phyloP scores from a whole-genome alignment of 768 basidiomycete species.

The Pisolithus orientalis region DNA sequence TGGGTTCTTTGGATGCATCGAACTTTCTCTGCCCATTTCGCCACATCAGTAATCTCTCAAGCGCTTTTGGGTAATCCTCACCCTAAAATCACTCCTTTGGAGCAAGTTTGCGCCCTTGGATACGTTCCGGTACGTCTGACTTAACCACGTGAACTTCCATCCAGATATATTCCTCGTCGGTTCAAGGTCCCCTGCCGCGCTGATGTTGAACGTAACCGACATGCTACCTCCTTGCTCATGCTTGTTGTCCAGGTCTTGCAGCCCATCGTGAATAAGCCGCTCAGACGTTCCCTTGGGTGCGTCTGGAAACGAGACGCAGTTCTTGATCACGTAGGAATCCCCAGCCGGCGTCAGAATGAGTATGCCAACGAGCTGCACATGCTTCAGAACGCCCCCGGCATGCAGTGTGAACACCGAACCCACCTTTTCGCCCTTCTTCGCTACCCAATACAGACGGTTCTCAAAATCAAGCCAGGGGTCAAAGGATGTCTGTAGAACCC shows the following conservation, averaged over 20 bases:
- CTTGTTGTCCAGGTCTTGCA: constrained; percentile 37
- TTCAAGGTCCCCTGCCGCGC: constrained; percentile 35
- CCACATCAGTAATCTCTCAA: background rate
- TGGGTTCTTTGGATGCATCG: constrained; percentile 33
- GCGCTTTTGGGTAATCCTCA: constrained; percentile 13
- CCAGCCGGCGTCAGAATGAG: constrained; percentile 46
- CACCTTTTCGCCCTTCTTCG: constrained; percentile 27
- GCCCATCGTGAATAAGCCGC: constrained; percentile 40
- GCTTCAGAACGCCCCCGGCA: background rate
- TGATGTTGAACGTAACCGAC: constrained; percentile 43
- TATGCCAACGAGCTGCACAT: constrained; percentile 35
- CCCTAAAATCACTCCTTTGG: constrained; percentile 40
- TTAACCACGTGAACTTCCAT: constrained; percentile 40
- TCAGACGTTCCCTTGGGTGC: constrained; percentile 53
- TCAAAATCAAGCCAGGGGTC: constrained; percentile 50
- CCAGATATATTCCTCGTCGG: constrained; percentile 40
- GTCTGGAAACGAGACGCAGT: constrained; percentile 46
- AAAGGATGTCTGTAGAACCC: constrained; percentile 30
- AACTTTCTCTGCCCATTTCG: constrained; percentile 35
- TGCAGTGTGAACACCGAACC: background rate
- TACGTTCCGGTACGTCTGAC: constrained; percentile 38
- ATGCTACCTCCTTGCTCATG: constrained; percentile 10
- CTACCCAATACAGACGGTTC: constrained; percentile 55
- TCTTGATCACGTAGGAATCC: constrained; percentile 49
- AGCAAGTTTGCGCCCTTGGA: constrained; percentile 33